Conservation (phyloP, 2,329 filamentous ascomycete species). For the Fusarium neocosmosporiellum region DNA sequence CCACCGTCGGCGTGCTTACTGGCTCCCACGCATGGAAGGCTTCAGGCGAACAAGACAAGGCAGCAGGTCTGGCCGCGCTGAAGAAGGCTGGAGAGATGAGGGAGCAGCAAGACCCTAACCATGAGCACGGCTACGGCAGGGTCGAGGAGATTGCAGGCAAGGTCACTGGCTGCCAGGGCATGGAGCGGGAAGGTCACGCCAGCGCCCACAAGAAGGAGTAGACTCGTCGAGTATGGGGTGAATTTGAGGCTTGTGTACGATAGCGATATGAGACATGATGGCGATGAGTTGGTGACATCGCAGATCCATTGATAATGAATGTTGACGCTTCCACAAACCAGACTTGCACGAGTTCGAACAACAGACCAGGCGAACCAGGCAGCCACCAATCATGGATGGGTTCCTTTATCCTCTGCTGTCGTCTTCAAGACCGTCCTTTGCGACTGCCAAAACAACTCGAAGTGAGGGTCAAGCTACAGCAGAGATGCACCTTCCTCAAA, state of each 20-base stretch:
- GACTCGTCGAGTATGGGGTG: too few species aligned
- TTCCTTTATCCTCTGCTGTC: too few species aligned
- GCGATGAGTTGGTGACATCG: neutral
- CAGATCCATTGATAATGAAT: neutral
- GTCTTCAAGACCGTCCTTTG: neutral
- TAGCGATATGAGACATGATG: conserved; percentile 11
- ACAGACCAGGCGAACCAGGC: neutral
- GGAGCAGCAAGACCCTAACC: conserved; percentile 60
- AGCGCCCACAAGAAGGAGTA: conserved; percentile 54
- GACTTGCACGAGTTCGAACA: neutral
- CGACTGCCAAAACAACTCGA: neutral
- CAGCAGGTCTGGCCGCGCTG: conserved; percentile 70
- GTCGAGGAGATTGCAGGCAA: conserved; percentile 74
- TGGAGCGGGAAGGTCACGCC: conserved; percentile 70
- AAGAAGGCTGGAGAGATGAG: conserved; percentile 68
- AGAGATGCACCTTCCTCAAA: conserved; percentile 2
- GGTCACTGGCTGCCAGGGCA: conserved; percentile 74
- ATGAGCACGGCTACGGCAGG: conserved; percentile 68
- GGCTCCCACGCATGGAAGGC: conserved; percentile 72
- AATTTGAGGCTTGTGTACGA: too few species aligned
- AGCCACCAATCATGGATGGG: neutral
- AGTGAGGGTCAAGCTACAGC: neutral
- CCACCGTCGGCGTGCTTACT: conserved; percentile 69
- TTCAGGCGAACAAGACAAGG: conserved; percentile 73
- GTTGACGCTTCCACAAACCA: neutral